phyloP scores from a whole-genome alignment of 768 basidiomycete species.

The Tylopilus subfusipes region DNA sequence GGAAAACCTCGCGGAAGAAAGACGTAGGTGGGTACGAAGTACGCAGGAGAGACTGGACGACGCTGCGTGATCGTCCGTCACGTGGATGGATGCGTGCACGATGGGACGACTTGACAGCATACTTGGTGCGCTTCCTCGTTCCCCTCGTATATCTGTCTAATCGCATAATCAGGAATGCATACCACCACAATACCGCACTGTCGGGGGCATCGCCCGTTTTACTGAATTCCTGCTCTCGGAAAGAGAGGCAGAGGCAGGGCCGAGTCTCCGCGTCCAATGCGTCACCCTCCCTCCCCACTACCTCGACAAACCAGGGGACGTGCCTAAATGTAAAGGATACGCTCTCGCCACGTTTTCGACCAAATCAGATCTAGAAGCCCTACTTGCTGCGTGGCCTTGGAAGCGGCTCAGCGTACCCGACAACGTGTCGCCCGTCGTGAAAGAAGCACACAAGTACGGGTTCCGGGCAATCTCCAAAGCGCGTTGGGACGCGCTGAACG shows the following conservation, averaged over 20 bases:
- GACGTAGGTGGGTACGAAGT: slow-evolving; percentile 62
- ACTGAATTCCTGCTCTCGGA: slow-evolving; percentile 34
- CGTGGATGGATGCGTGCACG: slow-evolving; percentile 37
- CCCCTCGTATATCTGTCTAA: not conserved
- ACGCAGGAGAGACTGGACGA: slow-evolving; percentile 48
- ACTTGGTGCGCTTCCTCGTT: slow-evolving; percentile 45
- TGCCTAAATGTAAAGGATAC: slow-evolving; percentile 69
- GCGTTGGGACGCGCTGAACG: slow-evolving; percentile 61
- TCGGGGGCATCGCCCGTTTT: slow-evolving; percentile 50
- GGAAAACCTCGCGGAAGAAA: slow-evolving; percentile 27
- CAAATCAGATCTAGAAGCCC: slow-evolving; percentile 35
- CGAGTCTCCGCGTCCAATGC: slow-evolving; percentile 41
- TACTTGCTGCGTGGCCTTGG: slow-evolving; percentile 62
- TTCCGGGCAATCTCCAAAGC: slow-evolving; percentile 54
- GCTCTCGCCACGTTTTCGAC: slow-evolving; percentile 60
- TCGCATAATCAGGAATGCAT: slow-evolving; percentile 58
- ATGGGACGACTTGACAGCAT: slow-evolving; percentile 65
- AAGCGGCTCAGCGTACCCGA: slow-evolving; percentile 2
- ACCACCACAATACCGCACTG: slow-evolving; percentile 49
- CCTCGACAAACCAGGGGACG: slow-evolving; percentile 51
- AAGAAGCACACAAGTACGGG: slow-evolving; percentile 55
- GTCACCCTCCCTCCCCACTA: slow-evolving; percentile 62
- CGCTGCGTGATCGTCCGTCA: slow-evolving; percentile 16
- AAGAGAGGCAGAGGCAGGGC: not conserved
- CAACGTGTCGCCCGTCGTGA: slow-evolving; percentile 7